A percentile compares a stretch with the other conserved stretches of the same genome.
Evolutionary conservation across 2,329 filamentous ascomycete species (phyloP).

Genomic region (Cordyceps militaris): DNA sequence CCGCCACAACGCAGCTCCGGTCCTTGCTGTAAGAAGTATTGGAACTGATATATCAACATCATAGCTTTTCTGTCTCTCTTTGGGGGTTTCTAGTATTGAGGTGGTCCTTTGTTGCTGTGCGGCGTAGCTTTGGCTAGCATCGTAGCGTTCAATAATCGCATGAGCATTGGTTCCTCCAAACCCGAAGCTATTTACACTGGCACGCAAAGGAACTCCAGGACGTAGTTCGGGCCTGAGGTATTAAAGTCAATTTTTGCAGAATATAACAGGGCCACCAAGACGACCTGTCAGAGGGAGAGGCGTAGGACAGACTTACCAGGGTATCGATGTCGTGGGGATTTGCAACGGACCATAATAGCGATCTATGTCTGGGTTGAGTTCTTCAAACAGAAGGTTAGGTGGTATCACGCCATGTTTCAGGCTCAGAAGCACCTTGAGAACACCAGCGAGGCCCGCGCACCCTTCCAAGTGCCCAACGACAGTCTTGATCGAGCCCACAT

Average conservation of each 20-base stretch:
- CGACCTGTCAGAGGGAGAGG: too few relatives aligned
- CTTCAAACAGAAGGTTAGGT: conserved; percentile 39
- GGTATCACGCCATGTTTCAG: conserved; percentile 37
- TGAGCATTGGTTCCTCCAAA: conserved; percentile 38
- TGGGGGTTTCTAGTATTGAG: too few relatives aligned
- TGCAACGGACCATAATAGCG: conserved; percentile 12
- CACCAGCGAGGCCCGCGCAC: conserved; percentile 37
- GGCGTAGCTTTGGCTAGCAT: neutral
- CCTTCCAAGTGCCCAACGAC: conserved; percentile 43
- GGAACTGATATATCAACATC: neutral
- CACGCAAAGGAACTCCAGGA: neutral
- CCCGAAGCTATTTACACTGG: conserved; percentile 37
- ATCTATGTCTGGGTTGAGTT: conserved; percentile 36
- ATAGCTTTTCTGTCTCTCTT: neutral
- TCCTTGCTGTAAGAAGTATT: neutral
- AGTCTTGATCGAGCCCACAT: conserved; percentile 38
- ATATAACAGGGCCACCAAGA: too few relatives aligned
- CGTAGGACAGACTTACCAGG: neutral
- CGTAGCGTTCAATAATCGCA: conserved; percentile 17
- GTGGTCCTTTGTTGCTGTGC: neutral
- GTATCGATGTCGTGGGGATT: conserved; percentile 8
- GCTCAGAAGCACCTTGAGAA: conserved; percentile 41
- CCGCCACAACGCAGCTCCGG: neutral
- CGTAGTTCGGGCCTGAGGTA: neutral
- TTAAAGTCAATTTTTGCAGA: neutral